phyloP scores from a whole-genome alignment of 257 asterid species.

The Nicotiana benthamiana region DNA sequence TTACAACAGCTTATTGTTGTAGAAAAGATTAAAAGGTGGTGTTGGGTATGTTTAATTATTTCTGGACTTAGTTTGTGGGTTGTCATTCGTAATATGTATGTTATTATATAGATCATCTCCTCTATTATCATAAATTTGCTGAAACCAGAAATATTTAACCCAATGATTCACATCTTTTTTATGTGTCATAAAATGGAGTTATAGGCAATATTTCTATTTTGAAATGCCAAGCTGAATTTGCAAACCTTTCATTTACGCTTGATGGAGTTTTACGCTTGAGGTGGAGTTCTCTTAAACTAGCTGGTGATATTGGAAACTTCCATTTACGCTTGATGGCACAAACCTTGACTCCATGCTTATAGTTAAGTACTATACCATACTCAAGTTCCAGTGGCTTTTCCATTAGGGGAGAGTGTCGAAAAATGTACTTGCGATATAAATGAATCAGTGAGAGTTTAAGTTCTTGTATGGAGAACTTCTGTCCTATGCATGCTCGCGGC shows the following conservation, averaged over 20 bases:
- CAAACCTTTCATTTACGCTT: conserved; percentile 39
- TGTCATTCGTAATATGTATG: conserved; percentile 20
- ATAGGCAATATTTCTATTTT: neutral
- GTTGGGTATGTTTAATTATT: neutral
- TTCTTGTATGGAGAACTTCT: conserved; percentile 83
- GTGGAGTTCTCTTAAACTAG: too few relatives aligned
- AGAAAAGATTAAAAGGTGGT: conserved; percentile 3
- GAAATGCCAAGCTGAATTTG: neutral
- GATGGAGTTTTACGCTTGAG: too few relatives aligned
- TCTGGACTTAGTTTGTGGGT: neutral
- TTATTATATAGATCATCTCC: conserved; percentile 10
- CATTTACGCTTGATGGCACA: conserved; percentile 52
- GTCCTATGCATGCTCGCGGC: conserved; percentile 90
- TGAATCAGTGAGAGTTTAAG: conserved; percentile 68
- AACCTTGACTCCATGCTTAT: conserved; percentile 76
- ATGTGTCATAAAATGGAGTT: neutral
- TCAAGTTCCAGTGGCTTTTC: conserved; percentile 70
- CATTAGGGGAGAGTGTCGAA: conserved; percentile 70
- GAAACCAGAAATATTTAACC: neutral
- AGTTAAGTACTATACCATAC: conserved; percentile 74
- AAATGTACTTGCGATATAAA: conserved; percentile 56
- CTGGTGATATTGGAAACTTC: neutral
- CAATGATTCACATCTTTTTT: neutral
- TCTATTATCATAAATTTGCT: neutral
- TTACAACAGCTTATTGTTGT: conserved; percentile 62